Percentiles rank a stretch among this genome's conserved stretches.
phyloP scores from a whole-genome alignment of 2,329 filamentous ascomycete species.

The Stagonosporopsis chrysanthemi region DNA sequence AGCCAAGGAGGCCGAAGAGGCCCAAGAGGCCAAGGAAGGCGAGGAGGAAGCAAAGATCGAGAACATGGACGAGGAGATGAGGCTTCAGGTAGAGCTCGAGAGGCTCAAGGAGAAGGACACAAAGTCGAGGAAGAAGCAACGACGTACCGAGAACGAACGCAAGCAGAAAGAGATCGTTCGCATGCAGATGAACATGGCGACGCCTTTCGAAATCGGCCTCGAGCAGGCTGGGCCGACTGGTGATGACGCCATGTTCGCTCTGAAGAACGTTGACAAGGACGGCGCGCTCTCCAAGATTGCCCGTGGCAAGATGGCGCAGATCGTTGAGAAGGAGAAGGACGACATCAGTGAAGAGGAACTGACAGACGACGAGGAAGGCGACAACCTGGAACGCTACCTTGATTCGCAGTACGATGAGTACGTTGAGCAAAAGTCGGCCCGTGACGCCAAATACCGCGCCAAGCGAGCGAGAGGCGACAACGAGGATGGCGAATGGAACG shows the following conservation, averaged over 20 bases:
- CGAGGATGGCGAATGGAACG: slow-evolving; percentile 81
- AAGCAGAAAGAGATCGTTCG: slow-evolving; percentile 95
- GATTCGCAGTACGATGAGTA: slow-evolving; percentile 89
- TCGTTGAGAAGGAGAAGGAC: slow-evolving; percentile 62
- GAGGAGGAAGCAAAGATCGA: slow-evolving; percentile 82
- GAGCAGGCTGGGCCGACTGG: slow-evolving; percentile 82
- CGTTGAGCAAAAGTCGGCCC: slow-evolving; percentile 77
- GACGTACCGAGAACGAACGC: slow-evolving; percentile 86
- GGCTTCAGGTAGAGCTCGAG: slow-evolving; percentile 87
- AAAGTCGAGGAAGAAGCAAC: slow-evolving; percentile 80
- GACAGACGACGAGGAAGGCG: slow-evolving; percentile 82
- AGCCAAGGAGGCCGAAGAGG: slow-evolving; percentile 52
- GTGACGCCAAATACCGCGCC: slow-evolving; percentile 86
- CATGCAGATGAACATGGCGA: slow-evolving; percentile 96
- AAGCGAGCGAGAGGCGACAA: slow-evolving; percentile 87
- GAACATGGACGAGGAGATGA: slow-evolving; percentile 92
- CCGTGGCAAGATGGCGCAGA: slow-evolving; percentile 78
- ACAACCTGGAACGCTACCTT: slow-evolving; percentile 82
- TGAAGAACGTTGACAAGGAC: slow-evolving; percentile 81
- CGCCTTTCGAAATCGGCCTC: slow-evolving; percentile 93
- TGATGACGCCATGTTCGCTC: slow-evolving; percentile 83
- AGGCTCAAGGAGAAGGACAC: slow-evolving; percentile 80
- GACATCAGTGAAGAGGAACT: slow-evolving; percentile 60
- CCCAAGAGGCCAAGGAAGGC: slow-evolving; percentile 53
- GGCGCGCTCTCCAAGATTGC: slow-evolving; percentile 72